Evolutionary conservation across 1,284 basidiomycete genomes (phyloP), one percentile per base, ranked within the genome.

Genomic region (Rhodofomes roseus): DNA sequence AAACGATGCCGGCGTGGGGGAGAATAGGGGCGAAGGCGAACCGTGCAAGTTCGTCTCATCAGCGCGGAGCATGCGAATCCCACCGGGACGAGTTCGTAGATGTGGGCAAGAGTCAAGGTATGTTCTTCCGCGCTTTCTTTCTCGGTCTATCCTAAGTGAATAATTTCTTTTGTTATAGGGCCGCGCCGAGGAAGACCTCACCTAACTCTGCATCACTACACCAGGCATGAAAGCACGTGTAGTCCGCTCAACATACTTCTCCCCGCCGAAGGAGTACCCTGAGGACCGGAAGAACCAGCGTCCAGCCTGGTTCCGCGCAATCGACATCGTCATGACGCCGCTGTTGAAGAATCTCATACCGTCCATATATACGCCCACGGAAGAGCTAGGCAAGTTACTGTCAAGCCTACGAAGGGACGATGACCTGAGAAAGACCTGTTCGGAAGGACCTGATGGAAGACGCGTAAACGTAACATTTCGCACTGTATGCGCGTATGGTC

Each of bases 81-180:
- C n/a, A 68, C 63, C 18, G 71, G 65, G 56, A 71, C 67, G 51
- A 70, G 70, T 43, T 27, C 55, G 34, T 63, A 65, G 41, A 65
- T 75, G 67, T 77, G 73, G 67, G 70, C 66, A 2, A 63, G 70
- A 5, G 70, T 75, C 29, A 77, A 76, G 74, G 75, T 75, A 39
- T 52, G 34, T 12, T 18, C n/a, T 1, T 20, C 1, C 2, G 14
- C 27, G 41, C 11, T 3, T 18, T 20, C 16, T 6, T 23, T 43
- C 23, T 12, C 37, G n/a, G 4, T 39, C 12, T 20, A 5, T 25
- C 16, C 18, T 22, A 8, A n/a, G n/a, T 34, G 39, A 34, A 23
- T 18, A 8, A n/a, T n/a, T n/a, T 55, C 14, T 2, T 41, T 16
- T 39, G 25, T 36, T 6, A n/a, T 23, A 74, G 73, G 73, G 71